phyloP scores from a whole-genome alignment of 441 rosid genomes.

The Pelargonium fulgidum region DNA sequence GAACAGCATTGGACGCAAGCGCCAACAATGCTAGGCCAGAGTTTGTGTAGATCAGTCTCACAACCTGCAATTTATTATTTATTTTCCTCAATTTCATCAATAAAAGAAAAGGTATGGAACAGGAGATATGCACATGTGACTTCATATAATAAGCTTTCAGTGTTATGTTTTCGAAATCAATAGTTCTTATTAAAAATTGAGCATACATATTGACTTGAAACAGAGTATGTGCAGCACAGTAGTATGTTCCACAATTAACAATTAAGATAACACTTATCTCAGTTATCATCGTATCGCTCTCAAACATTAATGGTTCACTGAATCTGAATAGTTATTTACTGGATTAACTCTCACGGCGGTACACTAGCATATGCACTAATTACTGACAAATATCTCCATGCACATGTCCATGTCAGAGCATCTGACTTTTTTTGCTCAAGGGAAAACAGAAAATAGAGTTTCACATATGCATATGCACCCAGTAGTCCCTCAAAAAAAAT shows the following conservation, averaged over 20 bases:
- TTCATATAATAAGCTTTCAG: background rate
- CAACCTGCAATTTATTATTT: conserved; percentile 40
- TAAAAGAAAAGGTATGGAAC: background rate
- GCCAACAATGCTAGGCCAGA: conserved; percentile 64
- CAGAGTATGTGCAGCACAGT: background rate
- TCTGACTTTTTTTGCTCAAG: background rate
- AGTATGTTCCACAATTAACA: background rate
- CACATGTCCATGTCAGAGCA: background rate
- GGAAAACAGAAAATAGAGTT: background rate
- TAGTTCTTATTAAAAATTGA: background rate
- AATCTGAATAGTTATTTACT: background rate
- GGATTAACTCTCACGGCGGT: background rate
- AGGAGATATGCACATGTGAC: background rate
- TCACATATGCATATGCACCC: background rate
- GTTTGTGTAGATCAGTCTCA: conserved; percentile 68
- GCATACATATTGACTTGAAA: background rate
- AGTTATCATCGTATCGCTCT: background rate
- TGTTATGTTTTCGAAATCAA: background rate
- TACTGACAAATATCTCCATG: background rate
- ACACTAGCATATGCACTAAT: background rate
- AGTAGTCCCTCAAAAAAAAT: background rate
- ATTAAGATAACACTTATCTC: background rate
- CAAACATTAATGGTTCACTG: background rate
- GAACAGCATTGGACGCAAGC: conserved; percentile 73
- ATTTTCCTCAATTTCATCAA: conserved; percentile 8